Evolutionary conservation across 768 basidiomycete genomes (phyloP), one percentile per base, ranked within the genome.

Genomic region (Asterophora lycoperdoides): DNA sequence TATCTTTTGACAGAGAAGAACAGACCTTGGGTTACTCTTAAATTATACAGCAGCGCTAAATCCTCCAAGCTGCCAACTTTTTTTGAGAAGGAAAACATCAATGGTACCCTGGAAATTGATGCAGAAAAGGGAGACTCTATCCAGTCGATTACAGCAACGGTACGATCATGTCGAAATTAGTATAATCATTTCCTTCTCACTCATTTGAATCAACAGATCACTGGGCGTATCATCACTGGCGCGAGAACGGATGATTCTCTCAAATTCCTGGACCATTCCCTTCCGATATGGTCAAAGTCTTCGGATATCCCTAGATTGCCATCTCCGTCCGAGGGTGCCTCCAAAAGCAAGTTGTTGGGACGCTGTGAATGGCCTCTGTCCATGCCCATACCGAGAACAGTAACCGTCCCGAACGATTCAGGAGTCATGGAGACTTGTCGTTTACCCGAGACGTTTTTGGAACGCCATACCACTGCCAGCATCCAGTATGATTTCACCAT

Each of bases 41-140:
- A 67, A 43, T 62, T 78, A 49, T 65, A 60, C 59, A 79, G 76
- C 66, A 77, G 75, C 56, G 77, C 77, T 10, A 77, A 75, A 60
- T 77, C 77, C 3, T 63, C 72, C 8, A 74, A 73, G 46, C 76
- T 78, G 29, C 77, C 78, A 8, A 75, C 74, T 17, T 77, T 75
- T 60, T 75, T 73, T 56, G 77, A 80, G 68, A 78, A 76, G 65
- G 76, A 78, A 60, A 70, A 71, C 41, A 72, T 79, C 64, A 74
- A 64, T 44, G 76, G 75, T 36, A 64, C 62, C 34, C 64, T 79
- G 40, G 72, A 77, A 56, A 58, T 79, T 53, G 60, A 66, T 44
- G 75, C 74, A 20, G 76, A 77, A 54, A 72, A 69, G 62, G 75
- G 75, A 23, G 77, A 79, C 57, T 77, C 74, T 17, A 78, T 78